Evolutionary conservation across 345 rosid genomes (phyloP).

Genomic region (Syzygium oleosum): DNA sequence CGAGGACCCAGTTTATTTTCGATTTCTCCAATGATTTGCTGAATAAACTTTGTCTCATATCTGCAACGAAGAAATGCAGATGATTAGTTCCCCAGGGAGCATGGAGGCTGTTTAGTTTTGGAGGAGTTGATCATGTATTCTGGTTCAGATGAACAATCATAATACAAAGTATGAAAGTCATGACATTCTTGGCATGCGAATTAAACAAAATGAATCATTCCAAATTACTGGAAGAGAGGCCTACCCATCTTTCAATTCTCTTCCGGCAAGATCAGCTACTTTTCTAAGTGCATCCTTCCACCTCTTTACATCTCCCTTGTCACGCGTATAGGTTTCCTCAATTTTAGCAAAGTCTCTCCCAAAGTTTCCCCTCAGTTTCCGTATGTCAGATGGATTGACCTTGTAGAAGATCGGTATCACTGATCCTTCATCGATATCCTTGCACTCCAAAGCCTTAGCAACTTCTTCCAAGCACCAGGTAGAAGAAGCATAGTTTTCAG

Average conservation of each 20-base stretch:
- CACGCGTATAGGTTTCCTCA: neutral
- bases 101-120: neutral
- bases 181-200: neutral
- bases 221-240: neutral
- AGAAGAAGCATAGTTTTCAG: conserved; percentile 6
- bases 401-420: conserved; percentile 4
- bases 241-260: neutral
- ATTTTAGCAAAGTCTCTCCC: neutral
- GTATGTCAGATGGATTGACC: conserved; percentile 3
- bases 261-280: neutral
- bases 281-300: conserved; percentile 1
- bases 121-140: neutral
- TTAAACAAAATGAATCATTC: neutral
- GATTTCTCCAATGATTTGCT: neutral
- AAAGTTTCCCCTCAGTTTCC: neutral
- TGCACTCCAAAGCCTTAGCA: neutral
- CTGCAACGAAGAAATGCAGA: neutral
- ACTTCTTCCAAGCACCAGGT: conserved; percentile 14
- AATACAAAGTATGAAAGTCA: neutral
- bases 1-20: neutral
- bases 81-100: neutral
- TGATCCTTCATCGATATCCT: neutral
- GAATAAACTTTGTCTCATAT: neutral
- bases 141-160: neutral
- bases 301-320: neutral